A percentile compares a stretch with the other conserved stretches of the same genome.
These are phyloP conservation scores for Rhizoclosmatium sp. DNA, from an alignment of 192 early-diverging fungal species.

Conservation along the genomic window DNA sequence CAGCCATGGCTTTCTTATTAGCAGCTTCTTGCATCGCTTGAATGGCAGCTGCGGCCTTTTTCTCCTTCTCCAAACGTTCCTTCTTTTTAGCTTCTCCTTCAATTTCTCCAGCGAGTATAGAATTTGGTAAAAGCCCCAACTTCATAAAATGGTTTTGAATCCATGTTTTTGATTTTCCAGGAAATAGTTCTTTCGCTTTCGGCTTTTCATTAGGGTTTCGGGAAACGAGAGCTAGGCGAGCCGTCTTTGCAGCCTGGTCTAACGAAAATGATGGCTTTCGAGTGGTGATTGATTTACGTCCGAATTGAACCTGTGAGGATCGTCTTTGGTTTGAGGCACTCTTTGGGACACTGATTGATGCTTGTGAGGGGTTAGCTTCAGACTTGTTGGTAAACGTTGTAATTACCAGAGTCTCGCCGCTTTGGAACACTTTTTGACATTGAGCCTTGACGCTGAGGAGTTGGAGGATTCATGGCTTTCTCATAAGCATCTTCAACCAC, in stretches of 20 bases:
- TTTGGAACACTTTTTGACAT: too few relatives aligned
- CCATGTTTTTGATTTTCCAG: constrained; percentile 25
- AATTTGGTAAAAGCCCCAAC: constrained; percentile 50
- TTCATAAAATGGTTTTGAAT: constrained; percentile 46
- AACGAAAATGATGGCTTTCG: neutral
- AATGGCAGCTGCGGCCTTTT: constrained; percentile 13
- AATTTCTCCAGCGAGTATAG: constrained; percentile 41
- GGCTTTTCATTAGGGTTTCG: neutral
- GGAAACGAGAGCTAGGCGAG: neutral
- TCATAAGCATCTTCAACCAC: neutral
- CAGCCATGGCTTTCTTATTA: constrained; percentile 8
- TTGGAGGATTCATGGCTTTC: too few relatives aligned
- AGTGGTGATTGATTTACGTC: neutral
- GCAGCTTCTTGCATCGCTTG: constrained; percentile 12
- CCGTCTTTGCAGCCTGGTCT: neutral
- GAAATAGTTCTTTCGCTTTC: constrained; percentile 17
- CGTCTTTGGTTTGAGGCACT: neutral
- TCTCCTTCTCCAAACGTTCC: neutral
- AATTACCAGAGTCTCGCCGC: too few relatives aligned
- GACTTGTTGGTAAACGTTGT: too few relatives aligned
- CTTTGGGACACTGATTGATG: neutral
- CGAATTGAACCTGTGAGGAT: neutral
- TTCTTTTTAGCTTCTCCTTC: neutral
- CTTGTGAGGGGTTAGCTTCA: neutral
- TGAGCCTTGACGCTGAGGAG: too few relatives aligned